Evolutionary conservation across 148 eudicot species (phyloP).

Genomic region (Amaranthus cruentus): DNA sequence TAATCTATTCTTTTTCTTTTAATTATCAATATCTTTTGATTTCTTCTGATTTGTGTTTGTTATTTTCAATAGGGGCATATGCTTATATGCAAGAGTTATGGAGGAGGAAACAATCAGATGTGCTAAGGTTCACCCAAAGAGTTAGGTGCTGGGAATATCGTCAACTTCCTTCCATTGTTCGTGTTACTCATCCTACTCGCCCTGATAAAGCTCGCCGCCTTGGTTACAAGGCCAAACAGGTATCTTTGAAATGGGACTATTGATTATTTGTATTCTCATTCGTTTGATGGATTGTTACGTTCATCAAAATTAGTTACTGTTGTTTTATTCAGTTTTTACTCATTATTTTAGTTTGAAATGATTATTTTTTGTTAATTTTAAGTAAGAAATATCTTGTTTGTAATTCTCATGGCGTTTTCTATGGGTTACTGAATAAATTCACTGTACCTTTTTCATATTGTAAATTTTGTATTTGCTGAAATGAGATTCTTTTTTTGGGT

Average conservation of each 20-base stretch:
- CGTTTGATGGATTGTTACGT: background rate
- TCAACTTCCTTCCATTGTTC: conserved; percentile 51
- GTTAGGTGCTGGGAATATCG: conserved; percentile 51
- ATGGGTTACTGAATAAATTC: too few species aligned
- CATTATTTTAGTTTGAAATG: background rate
- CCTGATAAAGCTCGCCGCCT: conserved; percentile 57
- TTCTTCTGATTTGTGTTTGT: background rate
- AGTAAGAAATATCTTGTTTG: too few species aligned
- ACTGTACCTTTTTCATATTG: too few species aligned
- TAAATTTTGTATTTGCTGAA: too few species aligned
- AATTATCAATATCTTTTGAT: background rate
- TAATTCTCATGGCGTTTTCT: too few species aligned
- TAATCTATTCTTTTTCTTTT: background rate
- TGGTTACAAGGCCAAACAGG: conserved; percentile 64
- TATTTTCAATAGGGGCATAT: conserved; percentile 28
- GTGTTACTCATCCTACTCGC: conserved; percentile 47
- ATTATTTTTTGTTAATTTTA: too few species aligned
- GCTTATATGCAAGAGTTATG: conserved; percentile 45
- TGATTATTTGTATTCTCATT: background rate
- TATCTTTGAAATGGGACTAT: background rate
- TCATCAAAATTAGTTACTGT: too few species aligned
- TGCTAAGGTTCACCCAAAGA: conserved; percentile 42
- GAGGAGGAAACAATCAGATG: conserved; percentile 48
- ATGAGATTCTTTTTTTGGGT: too few species aligned
- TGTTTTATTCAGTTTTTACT: too few species aligned